Base-by-base conservation (phyloP, 129 eudicot species). In the Mikania micrantha region DNA sequence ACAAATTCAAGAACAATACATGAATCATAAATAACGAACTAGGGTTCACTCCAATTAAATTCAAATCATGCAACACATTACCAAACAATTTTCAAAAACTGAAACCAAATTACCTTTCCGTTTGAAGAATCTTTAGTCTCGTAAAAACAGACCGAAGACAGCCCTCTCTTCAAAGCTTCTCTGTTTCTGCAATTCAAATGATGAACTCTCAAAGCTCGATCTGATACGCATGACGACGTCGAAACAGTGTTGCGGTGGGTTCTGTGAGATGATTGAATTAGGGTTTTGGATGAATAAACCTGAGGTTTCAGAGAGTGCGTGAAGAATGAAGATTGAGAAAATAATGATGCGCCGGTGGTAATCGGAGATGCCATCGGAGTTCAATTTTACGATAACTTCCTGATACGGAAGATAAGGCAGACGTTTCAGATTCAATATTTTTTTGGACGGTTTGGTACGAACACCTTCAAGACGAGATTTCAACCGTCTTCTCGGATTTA, bases 121-220 rank as follows among this genome's bases (percentile, higher is more conserved):
- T 69, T 64, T 5, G 81, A 60, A 28, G 79, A 71, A 9, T 59
- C 40, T 17, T 67, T 77, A 19, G 39, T 13, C 20, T 79, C 47
- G 57, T 75, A 75, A 31, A 35, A 75, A 42, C 84, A 75, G 12
- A 79, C 15, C 7, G 83, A 77, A 38, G 81, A 75, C 17, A 66
- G 29, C 6, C 64, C 71, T 79, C 81, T 78, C 49, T 70, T 78
- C 41, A 15, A 22, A 29, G 39, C 41, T 5, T 74, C 54, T n/a
- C 10, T 45, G 52, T 65, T 52, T 63, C 40, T 47, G 20, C 29
- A 7, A 32, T 9, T 41, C 7, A 40, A 2, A 34, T 44, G 72
- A 44, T 65, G 77, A 54, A 69, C 32, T 40, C 67, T 35, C 7
- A 27, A 71, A 61, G 50, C 40, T 72, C 63, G 77, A 5, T 22